Evolutionary conservation across 805 yeast species (phyloP).

Genomic region (Monosporozyma siamensis): DNA sequence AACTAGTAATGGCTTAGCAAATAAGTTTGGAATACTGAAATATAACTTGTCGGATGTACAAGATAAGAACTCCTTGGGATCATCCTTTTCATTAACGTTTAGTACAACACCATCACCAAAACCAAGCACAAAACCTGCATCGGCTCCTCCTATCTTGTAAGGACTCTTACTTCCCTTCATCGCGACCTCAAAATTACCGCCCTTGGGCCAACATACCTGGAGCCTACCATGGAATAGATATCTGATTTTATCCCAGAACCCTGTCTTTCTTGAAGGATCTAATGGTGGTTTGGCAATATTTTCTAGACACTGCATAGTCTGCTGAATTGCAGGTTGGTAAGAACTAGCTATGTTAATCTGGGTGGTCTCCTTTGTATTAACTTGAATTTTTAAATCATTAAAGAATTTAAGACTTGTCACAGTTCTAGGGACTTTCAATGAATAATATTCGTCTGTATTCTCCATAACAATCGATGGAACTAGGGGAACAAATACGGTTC

Average conservation of each 20-base stretch:
- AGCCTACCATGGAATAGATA: conserved; percentile 66
- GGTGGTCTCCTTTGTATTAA: conserved; percentile 49
- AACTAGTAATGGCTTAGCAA: conserved; percentile 41
- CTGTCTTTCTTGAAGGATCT: conserved; percentile 76
- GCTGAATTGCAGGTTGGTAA: conserved; percentile 75
- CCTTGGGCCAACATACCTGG: conserved; percentile 40
- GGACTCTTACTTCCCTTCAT: conserved; percentile 77
- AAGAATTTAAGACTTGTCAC: conserved; percentile 65
- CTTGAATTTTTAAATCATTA: conserved; percentile 47
- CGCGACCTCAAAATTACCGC: conserved; percentile 46
- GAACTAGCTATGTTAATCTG: conserved; percentile 79
- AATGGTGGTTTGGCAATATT: conserved; percentile 82
- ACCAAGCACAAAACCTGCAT: conserved; percentile 70
- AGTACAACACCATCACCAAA: conserved; percentile 57
- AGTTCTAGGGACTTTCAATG: conserved; percentile 63
- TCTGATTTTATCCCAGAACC: conserved; percentile 89
- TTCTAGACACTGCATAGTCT: conserved; percentile 66
- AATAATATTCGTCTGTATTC: conserved; percentile 37
- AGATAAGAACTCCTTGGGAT: conserved; percentile 57
- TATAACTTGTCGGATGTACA: conserved; percentile 53
- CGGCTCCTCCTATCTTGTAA: conserved; percentile 51
- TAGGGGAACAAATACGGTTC: conserved; percentile 55
- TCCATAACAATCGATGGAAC: conserved; percentile 37
- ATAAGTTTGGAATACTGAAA: conserved; percentile 70
- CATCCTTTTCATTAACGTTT: conserved; percentile 53